phyloP scores from a whole-genome alignment of 306 rosid species.

The Phaseolus lunatus region DNA sequence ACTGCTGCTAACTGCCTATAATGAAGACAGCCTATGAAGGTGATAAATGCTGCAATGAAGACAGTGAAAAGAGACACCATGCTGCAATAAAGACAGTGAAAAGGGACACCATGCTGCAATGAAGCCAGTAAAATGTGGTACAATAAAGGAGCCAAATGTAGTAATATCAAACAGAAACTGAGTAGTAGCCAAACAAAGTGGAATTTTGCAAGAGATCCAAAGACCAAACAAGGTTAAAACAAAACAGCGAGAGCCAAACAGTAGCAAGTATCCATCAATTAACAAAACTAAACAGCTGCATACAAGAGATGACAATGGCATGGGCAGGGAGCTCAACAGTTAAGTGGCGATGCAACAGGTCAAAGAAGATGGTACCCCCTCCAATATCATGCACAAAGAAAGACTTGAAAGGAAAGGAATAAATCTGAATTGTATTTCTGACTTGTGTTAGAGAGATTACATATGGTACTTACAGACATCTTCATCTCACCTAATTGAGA shows the following conservation, averaged over 20 bases:
- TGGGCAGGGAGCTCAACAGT: background rate
- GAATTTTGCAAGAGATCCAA: background rate
- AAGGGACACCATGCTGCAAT: background rate
- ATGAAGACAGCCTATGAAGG: background rate
- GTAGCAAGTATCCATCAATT: background rate
- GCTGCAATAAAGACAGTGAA: background rate
- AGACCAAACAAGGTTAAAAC: background rate
- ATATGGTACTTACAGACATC: background rate
- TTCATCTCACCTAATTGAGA: background rate
- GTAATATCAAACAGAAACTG: background rate
- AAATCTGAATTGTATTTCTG: background rate
- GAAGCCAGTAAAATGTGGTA: background rate
- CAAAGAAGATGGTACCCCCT: background rate
- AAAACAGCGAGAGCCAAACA: background rate
- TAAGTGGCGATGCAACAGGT: background rate
- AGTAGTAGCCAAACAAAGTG: background rate
- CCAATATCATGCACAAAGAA: background rate
- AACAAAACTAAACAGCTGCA: background rate
- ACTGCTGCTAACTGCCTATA: background rate
- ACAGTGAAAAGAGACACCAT: background rate
- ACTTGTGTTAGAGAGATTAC: background rate
- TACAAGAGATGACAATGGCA: background rate
- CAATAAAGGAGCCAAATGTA: background rate
- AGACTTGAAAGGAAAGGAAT: background rate
- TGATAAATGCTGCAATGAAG: background rate